phyloP scores from a whole-genome alignment of 495 filamentous ascomycete species.

The Lasiosphaeris hirsuta region DNA sequence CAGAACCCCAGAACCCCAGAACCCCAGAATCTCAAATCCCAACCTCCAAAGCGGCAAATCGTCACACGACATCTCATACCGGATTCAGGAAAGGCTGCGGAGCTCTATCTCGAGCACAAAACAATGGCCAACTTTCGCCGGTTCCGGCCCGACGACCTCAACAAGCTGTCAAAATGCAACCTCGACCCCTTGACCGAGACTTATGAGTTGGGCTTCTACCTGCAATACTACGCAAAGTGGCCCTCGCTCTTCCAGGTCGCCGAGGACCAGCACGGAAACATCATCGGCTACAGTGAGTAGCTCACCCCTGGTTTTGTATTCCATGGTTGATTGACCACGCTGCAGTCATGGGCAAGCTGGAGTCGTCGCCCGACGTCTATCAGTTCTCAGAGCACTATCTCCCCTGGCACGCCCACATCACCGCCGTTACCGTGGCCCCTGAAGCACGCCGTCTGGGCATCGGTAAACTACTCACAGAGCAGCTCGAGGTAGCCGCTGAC shows the following conservation, averaged over 20 bases:
- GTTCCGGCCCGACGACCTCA: conserved; percentile 44
- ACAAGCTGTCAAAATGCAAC: conserved; percentile 75
- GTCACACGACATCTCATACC: too few relatives aligned
- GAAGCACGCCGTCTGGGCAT: conserved; percentile 80
- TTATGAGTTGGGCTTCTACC: conserved; percentile 91
- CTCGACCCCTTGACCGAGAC: conserved; percentile 95
- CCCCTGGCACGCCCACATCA: conserved; percentile 98
- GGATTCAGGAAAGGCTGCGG: background rate
- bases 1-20: too few relatives aligned
- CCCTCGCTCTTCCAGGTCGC: conserved; percentile 87
- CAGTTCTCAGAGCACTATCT: conserved; percentile 78
- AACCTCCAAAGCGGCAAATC: too few relatives aligned
- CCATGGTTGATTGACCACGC: background rate
- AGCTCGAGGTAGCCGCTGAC: conserved; percentile 77
- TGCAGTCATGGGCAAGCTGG: conserved; percentile 91
- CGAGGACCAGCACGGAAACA: conserved; percentile 73
- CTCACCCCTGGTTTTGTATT: background rate
- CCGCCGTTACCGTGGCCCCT: conserved; percentile 88
- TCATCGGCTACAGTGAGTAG: conserved; percentile 87
- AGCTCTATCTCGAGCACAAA: background rate
- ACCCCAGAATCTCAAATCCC: too few relatives aligned
- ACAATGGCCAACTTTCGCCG: conserved; percentile 46
- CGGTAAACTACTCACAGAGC: conserved; percentile 71
- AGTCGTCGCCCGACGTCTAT: conserved; percentile 73
- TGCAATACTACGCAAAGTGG: conserved; percentile 93